A percentile compares a stretch with the other conserved stretches of the same genome.
Evolutionary conservation across 352 stramenopile genomes (phyloP).

Genomic region (Phytopythium delawarense): DNA sequence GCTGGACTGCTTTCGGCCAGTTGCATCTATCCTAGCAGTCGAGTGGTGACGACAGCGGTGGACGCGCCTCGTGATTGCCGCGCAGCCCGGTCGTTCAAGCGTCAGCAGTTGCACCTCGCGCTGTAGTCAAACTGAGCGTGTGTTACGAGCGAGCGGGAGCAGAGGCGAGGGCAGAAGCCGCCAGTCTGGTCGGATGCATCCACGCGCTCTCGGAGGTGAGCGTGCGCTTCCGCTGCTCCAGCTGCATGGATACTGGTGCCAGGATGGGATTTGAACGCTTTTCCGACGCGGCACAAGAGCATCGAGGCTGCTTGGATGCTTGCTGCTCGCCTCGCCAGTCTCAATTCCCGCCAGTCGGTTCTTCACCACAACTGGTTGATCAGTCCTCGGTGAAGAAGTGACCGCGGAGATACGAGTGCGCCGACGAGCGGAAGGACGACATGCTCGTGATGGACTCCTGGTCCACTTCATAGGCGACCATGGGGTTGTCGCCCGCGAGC

Average conservation of each 20-base stretch:
- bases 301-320: no score
- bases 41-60: no score
- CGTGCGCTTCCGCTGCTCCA: neutral
- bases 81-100: neutral
- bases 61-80: neutral
- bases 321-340: no score
- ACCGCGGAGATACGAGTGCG: slow-evolving; percentile 16
- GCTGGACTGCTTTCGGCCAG: no score
- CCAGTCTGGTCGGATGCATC: neutral
- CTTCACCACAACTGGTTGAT: neutral
- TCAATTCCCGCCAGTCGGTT: neutral
- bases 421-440: slow-evolving; percentile 22
- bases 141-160: no score
- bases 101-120: neutral
- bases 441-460: slow-evolving; percentile 26
- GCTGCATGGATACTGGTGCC: neutral
- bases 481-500: slow-evolving; percentile 18
- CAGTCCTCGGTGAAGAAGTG: slow-evolving; percentile 15
- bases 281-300: neutral
- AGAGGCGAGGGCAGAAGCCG: no score
- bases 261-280: neutral
- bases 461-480: slow-evolving; percentile 24
- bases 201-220: no score
- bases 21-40: no score
- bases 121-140: no score